Base-by-base conservation (phyloP, 2,329 filamentous ascomycete genomes). In the Hymenoscyphus fraxineus region DNA sequence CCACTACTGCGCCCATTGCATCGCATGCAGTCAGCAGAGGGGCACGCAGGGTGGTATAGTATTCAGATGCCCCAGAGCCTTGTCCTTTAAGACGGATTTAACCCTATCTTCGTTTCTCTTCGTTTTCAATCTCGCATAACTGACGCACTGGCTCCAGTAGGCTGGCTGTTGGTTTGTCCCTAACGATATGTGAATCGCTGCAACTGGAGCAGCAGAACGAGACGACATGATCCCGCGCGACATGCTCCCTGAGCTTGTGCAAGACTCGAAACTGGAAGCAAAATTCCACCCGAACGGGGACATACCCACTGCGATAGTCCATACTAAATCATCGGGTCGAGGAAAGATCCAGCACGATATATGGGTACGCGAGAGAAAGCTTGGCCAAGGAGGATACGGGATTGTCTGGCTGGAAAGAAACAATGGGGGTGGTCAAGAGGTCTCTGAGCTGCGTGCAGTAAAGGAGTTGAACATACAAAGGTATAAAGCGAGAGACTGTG, bases 351-450 rank as follows among this genome's bases (percentile, higher is more conserved):
- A 19, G 9, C 32, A 58, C 12, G 56, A 58, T 19, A 27, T 58
- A 58, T 58, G 32, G 56, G 9, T 39, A 39, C 16, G 56, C 35
- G 56, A 58, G 32, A 39, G 9, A 7, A 40, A 58, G n/a, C 38
- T 58, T n/a, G 56, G 56, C 1, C 56, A 40, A 3, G 56, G 56
- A 2, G 32, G 32, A 13, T 58, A 38, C 19, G 56, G 56, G 10
- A 40, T 58, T n/a, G 56, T 58, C 35, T 40, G 56, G 32, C 35
- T 58, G 9, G 56, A 58, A 40, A 39, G 56, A 40, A 38, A 40
- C 1, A 38, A 40, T 13, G 16, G 13, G 3, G 40, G 32, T 6
- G 7, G 7, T 6, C 6, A 35, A 19, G 31, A 6, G 6, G 19
- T 5, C 13, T 27, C 38, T 40, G 56, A 58, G 9, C 32, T 58